phyloP scores from a whole-genome alignment of 2,329 filamentous ascomycete genomes.

The Trichoderma sp. region DNA sequence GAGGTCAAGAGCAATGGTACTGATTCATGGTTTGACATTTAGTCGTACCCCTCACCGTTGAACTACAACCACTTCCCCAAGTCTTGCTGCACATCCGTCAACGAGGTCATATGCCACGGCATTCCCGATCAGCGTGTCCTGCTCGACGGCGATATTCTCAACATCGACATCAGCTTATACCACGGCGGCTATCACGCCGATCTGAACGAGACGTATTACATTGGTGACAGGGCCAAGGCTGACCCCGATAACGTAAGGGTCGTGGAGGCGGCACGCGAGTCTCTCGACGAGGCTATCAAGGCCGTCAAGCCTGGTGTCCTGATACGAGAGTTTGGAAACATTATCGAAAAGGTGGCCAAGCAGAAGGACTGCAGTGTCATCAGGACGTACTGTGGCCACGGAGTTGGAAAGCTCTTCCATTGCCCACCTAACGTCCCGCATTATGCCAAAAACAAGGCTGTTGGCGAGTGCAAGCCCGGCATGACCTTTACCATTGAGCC shows the following conservation, averaged over 20 bases:
- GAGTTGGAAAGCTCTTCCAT: slow-evolving; percentile 92
- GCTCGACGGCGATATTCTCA: slow-evolving; percentile 91
- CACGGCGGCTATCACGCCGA: slow-evolving; percentile 95
- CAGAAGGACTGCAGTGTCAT: slow-evolving; percentile 82
- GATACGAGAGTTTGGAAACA: slow-evolving; percentile 89
- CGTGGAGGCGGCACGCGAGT: slow-evolving; percentile 86
- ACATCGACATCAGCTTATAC: slow-evolving; percentile 93
- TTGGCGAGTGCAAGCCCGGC: slow-evolving; percentile 88
- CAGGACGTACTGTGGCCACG: slow-evolving; percentile 93
- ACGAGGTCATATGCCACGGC: slow-evolving; percentile 98
- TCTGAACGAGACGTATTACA: slow-evolving; percentile 98
- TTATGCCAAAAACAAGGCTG: slow-evolving; percentile 97
- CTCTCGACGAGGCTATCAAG: slow-evolving; percentile 85
- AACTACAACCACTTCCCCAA: slow-evolving; percentile 98
- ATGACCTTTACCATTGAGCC: slow-evolving; percentile 99
- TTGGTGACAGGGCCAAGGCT: slow-evolving; percentile 80
- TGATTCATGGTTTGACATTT: slow-evolving; percentile 19
- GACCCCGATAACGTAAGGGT: slow-evolving; percentile 87
- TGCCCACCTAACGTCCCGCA: slow-evolving; percentile 91
- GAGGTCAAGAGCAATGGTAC: not conserved
- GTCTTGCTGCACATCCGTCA: slow-evolving; percentile 92
- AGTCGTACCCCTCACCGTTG: slow-evolving; percentile 92
- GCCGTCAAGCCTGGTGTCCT: slow-evolving; percentile 89
- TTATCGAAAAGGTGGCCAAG: slow-evolving; percentile 95
- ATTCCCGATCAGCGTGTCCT: slow-evolving; percentile 89